phyloP scores from a whole-genome alignment of 2,329 filamentous ascomycete species.

The Botrytis elliptica region DNA sequence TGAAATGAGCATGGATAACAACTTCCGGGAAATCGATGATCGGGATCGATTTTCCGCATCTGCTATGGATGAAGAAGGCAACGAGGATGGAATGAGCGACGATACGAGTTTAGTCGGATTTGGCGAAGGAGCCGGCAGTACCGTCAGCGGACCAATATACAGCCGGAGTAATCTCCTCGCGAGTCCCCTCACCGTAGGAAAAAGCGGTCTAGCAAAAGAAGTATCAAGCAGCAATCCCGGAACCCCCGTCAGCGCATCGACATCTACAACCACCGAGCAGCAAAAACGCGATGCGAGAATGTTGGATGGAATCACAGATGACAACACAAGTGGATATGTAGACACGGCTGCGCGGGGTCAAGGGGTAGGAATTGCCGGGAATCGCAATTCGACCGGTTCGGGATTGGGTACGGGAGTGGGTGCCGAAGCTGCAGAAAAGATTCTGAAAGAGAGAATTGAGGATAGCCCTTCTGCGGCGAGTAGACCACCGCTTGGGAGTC shows the following conservation, averaged over 20 bases:
- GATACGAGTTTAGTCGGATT: conserved; percentile 88
- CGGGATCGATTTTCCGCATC: conserved; percentile 40
- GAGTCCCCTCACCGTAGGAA: conserved; percentile 40
- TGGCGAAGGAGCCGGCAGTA: conserved; percentile 85
- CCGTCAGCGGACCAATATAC: conserved; percentile 76
- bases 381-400: conserved; percentile 5
- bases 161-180: conserved; percentile 46
- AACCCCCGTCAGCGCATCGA: conserved; percentile 29
- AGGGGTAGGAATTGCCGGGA: conserved; percentile 22
- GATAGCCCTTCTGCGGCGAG: conserved; percentile 45
- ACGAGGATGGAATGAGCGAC: conserved; percentile 68
- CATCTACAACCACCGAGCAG: conserved; percentile 41
- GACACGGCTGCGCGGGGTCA: conserved; percentile 55
- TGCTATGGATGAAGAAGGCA: conserved; percentile 48
- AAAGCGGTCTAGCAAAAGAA: conserved; percentile 32
- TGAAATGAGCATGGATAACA: conserved; percentile 45
- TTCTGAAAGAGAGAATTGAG: conserved; percentile 60
- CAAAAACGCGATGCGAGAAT: conserved; percentile 62
- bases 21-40: conserved; percentile 51
- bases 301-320: conserved; percentile 64
- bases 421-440: conserved; percentile 61
- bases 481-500: conserved; percentile 44
- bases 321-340: conserved; percentile 56
- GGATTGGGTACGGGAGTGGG: conserved; percentile 24
- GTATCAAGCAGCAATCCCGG: conserved; percentile 27